Base-by-base conservation (phyloP, 1,139 yeast species). In the Lodderomyces elongisporus region DNA sequence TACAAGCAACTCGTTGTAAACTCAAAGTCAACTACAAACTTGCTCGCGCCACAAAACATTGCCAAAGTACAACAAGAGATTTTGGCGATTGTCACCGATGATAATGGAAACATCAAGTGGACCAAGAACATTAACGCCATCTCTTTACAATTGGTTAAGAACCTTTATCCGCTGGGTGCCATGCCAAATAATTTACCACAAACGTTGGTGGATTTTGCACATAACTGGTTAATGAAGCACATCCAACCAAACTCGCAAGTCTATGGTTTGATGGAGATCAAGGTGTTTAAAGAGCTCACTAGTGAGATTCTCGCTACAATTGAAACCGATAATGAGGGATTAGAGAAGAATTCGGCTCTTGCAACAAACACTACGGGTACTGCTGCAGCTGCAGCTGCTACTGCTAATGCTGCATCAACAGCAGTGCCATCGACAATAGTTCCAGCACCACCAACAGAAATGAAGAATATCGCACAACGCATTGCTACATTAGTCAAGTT, bases 41-140 rank as follows among this genome's bases (percentile, higher is more conserved):
- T 59, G 25, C 50, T 61, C 25, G 43, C 54, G 20, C 52, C 57
- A 9, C 57, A 51, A 13, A 56, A 57, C 36, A 50, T 66, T 32
- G 47, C 52, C 32, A 58, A 58, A 34, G 59, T 68, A 21, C 71
- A 67, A 44, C 70, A 64, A 41, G 93, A 85, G 48, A 74, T 87
- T 28, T 61, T 84, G 41, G 84, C 91, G 18, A 84, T 87, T 35
- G 87, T 85, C 15, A 77, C 88, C 32, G 95, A 85, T 59, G 85
- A 82, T 39, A 82, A 79, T 50, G 95, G 95, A 3, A 85, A 83
- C 52, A 77, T 85, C 42, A 84, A 87, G 61, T 87, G 96, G 95
- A 85, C 95, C 1, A 77, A 85, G 51, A 85, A 87, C 54, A 76
- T 85, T 24, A 73, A 78, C 42, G 69, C 83, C 18, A 74, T 87